phyloP scores from a whole-genome alignment of 2,329 filamentous ascomycete genomes.

The Neonectria magnoliae region DNA sequence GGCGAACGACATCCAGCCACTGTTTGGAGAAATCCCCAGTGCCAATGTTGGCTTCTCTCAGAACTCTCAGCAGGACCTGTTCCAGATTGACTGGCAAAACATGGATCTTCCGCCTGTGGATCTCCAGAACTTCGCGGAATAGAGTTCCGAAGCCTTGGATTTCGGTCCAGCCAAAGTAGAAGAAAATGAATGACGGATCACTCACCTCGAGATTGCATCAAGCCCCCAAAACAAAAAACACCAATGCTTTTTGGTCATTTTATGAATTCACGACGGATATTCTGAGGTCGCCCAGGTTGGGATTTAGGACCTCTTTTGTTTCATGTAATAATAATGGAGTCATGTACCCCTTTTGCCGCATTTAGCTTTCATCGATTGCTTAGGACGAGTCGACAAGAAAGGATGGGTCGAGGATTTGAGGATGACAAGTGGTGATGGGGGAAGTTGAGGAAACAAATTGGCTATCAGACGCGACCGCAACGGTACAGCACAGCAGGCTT shows the following conservation, averaged over 20 bases:
- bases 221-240: conserved; percentile 32
- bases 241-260: conserved; percentile 28
- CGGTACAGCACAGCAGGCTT: conserved; percentile 27
- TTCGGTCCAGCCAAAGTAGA: neutral
- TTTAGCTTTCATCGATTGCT: conserved; percentile 26
- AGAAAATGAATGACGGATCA: conserved; percentile 21
- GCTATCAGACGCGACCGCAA: conserved; percentile 29
- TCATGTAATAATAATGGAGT: conserved; percentile 40
- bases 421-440: conserved; percentile 20
- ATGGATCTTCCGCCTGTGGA: conserved; percentile 45
- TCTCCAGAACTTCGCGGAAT: conserved; percentile 47
- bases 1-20: conserved; percentile 52
- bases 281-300: conserved; percentile 30
- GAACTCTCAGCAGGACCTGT: conserved; percentile 61
- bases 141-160: conserved; percentile 24
- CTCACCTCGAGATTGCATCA: conserved; percentile 38
- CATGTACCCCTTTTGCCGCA: conserved; percentile 24
- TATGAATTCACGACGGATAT: conserved; percentile 39
- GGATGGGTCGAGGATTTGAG: conserved; percentile 19
- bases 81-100: conserved; percentile 56
- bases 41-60: conserved; percentile 63
- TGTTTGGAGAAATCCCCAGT: conserved; percentile 63
- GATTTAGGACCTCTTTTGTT: conserved; percentile 18
- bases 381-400: conserved; percentile 15
- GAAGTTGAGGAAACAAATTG: conserved; percentile 33